Evolutionary conservation across 2,329 filamentous ascomycete genomes (phyloP).

Genomic region (Nemania bipapillata): DNA sequence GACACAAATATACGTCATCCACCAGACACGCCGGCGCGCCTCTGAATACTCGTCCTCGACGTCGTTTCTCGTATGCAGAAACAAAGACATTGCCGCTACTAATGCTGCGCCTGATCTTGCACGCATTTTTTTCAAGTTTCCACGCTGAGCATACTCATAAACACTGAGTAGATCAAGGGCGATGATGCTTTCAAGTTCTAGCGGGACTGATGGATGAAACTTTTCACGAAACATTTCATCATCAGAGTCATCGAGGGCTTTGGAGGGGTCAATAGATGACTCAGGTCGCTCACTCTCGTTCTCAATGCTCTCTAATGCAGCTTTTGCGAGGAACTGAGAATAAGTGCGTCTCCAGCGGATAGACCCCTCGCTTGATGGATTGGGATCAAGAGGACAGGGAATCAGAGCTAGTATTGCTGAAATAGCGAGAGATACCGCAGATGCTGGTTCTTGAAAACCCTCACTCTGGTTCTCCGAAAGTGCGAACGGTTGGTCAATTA

Average conservation of each 20-base stretch:
- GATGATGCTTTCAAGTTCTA: slow-evolving; percentile 61
- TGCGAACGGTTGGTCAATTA: slow-evolving; percentile 50
- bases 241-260: slow-evolving; percentile 56
- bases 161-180: slow-evolving; percentile 61
- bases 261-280: slow-evolving; percentile 57
- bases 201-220: slow-evolving; percentile 58
- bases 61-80: slow-evolving; percentile 55
- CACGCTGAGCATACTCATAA: slow-evolving; percentile 65
- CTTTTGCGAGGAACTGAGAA: slow-evolving; percentile 61
- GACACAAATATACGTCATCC: slow-evolving; percentile 65
- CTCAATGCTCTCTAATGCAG: slow-evolving; percentile 61
- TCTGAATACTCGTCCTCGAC: slow-evolving; percentile 57
- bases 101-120: slow-evolving; percentile 61
- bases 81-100: slow-evolving; percentile 58
- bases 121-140: slow-evolving; percentile 64
- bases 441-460: slow-evolving; percentile 54
- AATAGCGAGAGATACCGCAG: slow-evolving; percentile 59
- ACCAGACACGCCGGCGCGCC: slow-evolving; percentile 61
- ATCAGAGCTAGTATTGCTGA: slow-evolving; percentile 62
- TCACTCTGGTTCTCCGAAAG: slow-evolving; percentile 54
- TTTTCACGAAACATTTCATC: slow-evolving; percentile 51
- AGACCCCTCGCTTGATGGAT: slow-evolving; percentile 54
- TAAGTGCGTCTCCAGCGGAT: slow-evolving; percentile 59
- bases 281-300: slow-evolving; percentile 60
- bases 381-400: slow-evolving; percentile 56